Percentiles rank a stretch among this genome's conserved stretches.
These are phyloP conservation scores for Jackrogersella minutella DNA, from an alignment of 495 filamentous ascomycete genomes.

Conservation along the genomic window DNA sequence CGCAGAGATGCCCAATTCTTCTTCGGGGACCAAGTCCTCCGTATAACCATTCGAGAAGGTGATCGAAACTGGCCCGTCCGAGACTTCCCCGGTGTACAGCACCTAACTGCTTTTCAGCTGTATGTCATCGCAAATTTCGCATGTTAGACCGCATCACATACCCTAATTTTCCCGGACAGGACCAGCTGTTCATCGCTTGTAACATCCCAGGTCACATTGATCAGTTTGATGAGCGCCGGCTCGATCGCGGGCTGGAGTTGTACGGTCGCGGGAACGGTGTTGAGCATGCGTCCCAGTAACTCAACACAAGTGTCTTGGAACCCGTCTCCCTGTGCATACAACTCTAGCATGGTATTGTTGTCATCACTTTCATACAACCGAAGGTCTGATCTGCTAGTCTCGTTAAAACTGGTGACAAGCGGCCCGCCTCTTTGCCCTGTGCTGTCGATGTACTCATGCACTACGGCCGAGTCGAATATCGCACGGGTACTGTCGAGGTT, in stretches of 20 bases:
- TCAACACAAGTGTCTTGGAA: conserved; percentile 52
- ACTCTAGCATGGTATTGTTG: conserved; percentile 55
- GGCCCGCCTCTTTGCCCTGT: conserved; percentile 50
- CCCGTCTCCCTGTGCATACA: conserved; percentile 47
- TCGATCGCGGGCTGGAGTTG: conserved; percentile 51
- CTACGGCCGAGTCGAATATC: conserved; percentile 53
- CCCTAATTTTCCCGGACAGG: conserved; percentile 40
- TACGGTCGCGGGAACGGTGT: conserved; percentile 54
- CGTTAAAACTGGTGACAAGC: conserved; percentile 52
- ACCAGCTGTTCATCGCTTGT: conserved; percentile 16
- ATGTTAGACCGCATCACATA: conserved; percentile 13
- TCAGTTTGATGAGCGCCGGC: conserved; percentile 59
- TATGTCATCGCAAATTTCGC: background rate
- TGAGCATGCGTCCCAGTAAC: conserved; percentile 58
- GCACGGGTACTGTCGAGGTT: conserved; percentile 50
- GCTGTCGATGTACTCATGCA: conserved; percentile 54
- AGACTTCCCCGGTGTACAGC: conserved; percentile 17
- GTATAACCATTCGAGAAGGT: conserved; percentile 39
- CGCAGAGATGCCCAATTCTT: conserved; percentile 25
- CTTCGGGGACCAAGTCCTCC: conserved; percentile 22
- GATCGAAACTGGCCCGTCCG: conserved; percentile 19
- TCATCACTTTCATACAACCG: conserved; percentile 55
- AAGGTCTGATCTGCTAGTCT: conserved; percentile 52
- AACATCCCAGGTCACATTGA: conserved; percentile 45
- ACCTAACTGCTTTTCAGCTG: conserved; percentile 21